phyloP scores from a whole-genome alignment of 75 land plant species.

The Picea sitchensis region DNA sequence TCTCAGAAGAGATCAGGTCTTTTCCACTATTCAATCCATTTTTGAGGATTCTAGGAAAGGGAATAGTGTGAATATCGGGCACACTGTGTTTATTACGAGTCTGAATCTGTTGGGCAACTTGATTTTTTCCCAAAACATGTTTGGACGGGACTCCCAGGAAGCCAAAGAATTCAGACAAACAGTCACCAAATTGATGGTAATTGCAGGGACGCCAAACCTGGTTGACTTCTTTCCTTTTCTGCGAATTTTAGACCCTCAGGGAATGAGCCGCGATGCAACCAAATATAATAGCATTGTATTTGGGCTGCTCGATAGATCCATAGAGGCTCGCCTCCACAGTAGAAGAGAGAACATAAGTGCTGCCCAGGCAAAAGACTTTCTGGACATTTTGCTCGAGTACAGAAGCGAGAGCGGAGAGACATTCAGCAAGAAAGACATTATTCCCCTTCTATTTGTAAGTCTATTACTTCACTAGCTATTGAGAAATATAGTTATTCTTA shows the following conservation, averaged over 20 bases:
- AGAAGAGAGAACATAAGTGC: not conserved
- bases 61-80: slow-evolving; percentile 19
- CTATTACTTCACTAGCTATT: too few species aligned
- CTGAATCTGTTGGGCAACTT: slow-evolving; percentile 34
- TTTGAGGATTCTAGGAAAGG: not conserved
- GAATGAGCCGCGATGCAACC: slow-evolving; percentile 3
- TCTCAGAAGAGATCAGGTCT: slow-evolving; percentile 16
- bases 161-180: too few species aligned
- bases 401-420: not conserved
- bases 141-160: not conserved
- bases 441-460: too few species aligned
- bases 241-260: slow-evolving; percentile 26
- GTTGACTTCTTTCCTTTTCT: too few species aligned
- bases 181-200: too few species aligned
- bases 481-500: too few species aligned
- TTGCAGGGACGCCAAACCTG: too few species aligned
- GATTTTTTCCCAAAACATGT: slow-evolving; percentile 25
- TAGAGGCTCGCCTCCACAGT: slow-evolving; percentile 11
- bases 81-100: slow-evolving; percentile 12
- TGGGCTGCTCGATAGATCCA: slow-evolving; percentile 5
- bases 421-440: too few species aligned
- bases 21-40: slow-evolving; percentile 6
- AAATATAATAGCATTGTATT: slow-evolving; percentile 1
- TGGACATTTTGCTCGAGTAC: slow-evolving; percentile 24
- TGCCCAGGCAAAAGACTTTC: slow-evolving; percentile 15